phyloP scores from a whole-genome alignment of 208 protist genomes.

The Crithidia mellificae region DNA sequence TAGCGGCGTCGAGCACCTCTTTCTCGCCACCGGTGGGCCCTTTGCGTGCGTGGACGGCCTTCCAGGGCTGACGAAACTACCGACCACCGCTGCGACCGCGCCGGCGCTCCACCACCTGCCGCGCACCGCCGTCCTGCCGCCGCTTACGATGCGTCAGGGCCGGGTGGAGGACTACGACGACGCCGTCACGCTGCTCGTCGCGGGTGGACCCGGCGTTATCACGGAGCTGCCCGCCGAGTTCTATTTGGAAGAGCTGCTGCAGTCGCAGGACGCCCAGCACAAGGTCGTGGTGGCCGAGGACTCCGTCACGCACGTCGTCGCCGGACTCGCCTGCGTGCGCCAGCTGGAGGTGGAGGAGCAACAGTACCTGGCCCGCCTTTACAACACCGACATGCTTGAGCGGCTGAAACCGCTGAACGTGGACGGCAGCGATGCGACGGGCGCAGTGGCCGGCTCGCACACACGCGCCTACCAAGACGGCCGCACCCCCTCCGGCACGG shows the following conservation, averaged over 20 bases:
- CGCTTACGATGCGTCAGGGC: slow-evolving; percentile 69
- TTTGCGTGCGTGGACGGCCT: slow-evolving; percentile 10
- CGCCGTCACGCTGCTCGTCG: slow-evolving; percentile 77
- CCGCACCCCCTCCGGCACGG: slow-evolving; percentile 15
- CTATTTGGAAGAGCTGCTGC: slow-evolving; percentile 87
- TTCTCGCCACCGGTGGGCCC: slow-evolving; percentile 18
- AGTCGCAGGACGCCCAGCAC: slow-evolving; percentile 75
- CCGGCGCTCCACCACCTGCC: slow-evolving; percentile 40
- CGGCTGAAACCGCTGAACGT: slow-evolving; percentile 48
- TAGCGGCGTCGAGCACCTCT: slow-evolving; percentile 47
- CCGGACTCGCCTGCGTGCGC: slow-evolving; percentile 79
- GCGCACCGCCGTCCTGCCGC: slow-evolving; percentile 41
- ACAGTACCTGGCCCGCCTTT: slow-evolving; percentile 66
- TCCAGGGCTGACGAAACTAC: slow-evolving; percentile 6
- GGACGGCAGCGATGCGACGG: slow-evolving; percentile 27
- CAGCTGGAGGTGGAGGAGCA: slow-evolving; percentile 56
- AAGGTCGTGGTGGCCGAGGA: slow-evolving; percentile 88
- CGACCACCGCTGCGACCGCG: neutral
- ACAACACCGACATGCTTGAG: slow-evolving; percentile 71
- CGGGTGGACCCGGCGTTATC: slow-evolving; percentile 60
- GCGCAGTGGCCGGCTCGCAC: neutral
- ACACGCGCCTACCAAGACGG: slow-evolving; percentile 5
- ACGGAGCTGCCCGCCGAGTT: slow-evolving; percentile 74
- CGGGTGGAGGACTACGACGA: slow-evolving; percentile 91
- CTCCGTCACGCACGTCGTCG: slow-evolving; percentile 63